Evolutionary conservation across 2,329 filamentous ascomycete species (phyloP).

Genomic region (Rugonectria rugulosa): DNA sequence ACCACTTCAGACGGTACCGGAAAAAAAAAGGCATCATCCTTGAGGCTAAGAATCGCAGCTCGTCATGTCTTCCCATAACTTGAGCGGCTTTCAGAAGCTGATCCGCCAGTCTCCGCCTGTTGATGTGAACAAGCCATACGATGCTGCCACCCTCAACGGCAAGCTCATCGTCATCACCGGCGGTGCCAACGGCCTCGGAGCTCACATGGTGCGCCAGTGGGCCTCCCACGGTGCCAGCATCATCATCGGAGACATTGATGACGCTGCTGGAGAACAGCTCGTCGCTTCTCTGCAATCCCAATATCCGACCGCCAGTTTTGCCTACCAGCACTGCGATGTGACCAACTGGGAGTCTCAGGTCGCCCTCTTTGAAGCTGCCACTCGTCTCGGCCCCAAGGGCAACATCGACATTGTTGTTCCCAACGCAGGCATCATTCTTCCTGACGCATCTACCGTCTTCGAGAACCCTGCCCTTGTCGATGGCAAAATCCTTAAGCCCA

Average conservation of each 20-base stretch:
- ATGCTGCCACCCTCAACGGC: conserved; percentile 53
- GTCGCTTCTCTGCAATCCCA: conserved; percentile 58
- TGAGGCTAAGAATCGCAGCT: background rate
- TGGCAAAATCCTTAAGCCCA: conserved; percentile 52
- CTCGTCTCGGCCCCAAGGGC: conserved; percentile 59
- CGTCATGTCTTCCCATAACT: background rate
- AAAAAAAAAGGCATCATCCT: background rate
- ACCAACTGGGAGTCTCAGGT: conserved; percentile 71
- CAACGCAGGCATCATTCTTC: conserved; percentile 67
- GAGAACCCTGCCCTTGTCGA: conserved; percentile 56
- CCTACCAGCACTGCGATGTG: conserved; percentile 70
- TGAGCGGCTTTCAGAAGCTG: conserved; percentile 32
- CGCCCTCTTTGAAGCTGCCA: conserved; percentile 66
- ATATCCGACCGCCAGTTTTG: conserved; percentile 51
- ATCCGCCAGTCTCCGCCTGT: conserved; percentile 52
- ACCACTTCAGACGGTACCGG: too few relatives aligned
- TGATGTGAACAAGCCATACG: conserved; percentile 53
- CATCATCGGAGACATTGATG: conserved; percentile 69
- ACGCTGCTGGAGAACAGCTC: conserved; percentile 60
- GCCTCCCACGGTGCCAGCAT: conserved; percentile 65
- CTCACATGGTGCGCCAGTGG: conserved; percentile 61
- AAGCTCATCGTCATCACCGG: conserved; percentile 72
- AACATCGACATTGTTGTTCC: conserved; percentile 70
- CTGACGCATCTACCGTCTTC: conserved; percentile 46
- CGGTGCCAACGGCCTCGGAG: conserved; percentile 68